Evolutionary conservation across 2,329 filamentous ascomycete genomes (phyloP), one percentile per base, ranked within the genome.

Genomic region (Didymella pinodella): DNA sequence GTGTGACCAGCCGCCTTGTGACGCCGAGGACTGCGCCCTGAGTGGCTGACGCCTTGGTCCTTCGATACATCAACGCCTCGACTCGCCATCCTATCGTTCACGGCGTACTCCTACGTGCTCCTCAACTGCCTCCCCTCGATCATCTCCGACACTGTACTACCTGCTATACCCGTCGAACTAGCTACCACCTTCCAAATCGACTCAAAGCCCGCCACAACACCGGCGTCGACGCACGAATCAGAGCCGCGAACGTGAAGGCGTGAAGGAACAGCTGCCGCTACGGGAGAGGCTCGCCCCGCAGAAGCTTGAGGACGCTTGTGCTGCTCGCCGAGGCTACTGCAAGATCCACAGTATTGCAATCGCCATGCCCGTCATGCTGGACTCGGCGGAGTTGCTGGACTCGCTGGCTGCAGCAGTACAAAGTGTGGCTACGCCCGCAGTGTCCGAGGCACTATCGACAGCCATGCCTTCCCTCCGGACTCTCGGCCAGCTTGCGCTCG

Each of bases 401-500:
- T 36, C 32, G 32, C 32, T 36, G 32, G 32, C 32, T 18, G 32
- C 54, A 31, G 54, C 52, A 25, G 57, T 75, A 72, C 69, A 74
- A 65, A 74, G 69, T 61, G 68, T 61, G 10, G 67, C 60, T 7
- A 52, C 49, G 29, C 28, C 67, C 58, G 49, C 65, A 20, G 45
- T 48, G 25, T 40, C 48, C 54, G 61, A 62, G 64, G 61, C 74
- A 61, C 59, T 73, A 48, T 71, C 70, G 47, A 64, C 68, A 53
- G 49, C 61, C 41, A 65, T 77, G 56, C 76, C 76, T 59, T 77
- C 75, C 26, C 61, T 78, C 31, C 63, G 72, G 26, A 75, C 73
- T 16, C 58, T 78, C 44, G 70, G 73, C 54, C 77, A 78, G 65
- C 52, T 78, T 36, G 76, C 75, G 22, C 57, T 78, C 2, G 61